Conservation (phyloP, 345 rosid genomes). For the Adansonia digitata region DNA sequence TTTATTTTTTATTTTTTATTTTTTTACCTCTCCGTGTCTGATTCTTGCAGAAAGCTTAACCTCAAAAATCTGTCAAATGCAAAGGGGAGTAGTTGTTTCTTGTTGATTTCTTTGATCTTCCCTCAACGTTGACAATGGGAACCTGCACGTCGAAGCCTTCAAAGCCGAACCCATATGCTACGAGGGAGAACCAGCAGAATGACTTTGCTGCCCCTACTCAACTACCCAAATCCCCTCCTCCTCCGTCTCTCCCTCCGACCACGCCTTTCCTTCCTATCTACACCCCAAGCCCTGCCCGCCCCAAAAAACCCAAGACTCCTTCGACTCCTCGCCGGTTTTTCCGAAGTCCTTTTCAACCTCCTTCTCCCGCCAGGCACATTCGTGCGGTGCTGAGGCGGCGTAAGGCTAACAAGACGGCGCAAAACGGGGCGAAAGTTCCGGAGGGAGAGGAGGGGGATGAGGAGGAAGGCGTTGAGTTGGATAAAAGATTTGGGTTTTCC, state of each 20-base stretch:
- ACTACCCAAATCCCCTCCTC: constrained; percentile 26
- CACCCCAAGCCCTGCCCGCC: constrained; percentile 69
- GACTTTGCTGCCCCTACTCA: constrained; percentile 30
- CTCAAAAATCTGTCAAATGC: constrained; percentile 11
- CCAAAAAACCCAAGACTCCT: constrained; percentile 43
- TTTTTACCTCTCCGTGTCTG: neutral
- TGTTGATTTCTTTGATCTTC: neutral
- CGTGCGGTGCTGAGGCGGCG: constrained; percentile 61
- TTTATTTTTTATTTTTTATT: neutral
- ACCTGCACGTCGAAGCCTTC: constrained; percentile 65
- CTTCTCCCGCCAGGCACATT: constrained; percentile 93
- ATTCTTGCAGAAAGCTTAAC: constrained; percentile 1
- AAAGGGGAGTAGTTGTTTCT: neutral
- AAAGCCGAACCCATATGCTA: constrained; percentile 62
- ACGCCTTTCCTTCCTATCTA: constrained; percentile 45
- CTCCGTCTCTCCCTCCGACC: constrained; percentile 21
- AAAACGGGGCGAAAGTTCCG: constrained; percentile 28
- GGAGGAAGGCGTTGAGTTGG: constrained; percentile 50
- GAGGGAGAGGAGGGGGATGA: constrained; percentile 42
- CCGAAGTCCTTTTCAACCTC: constrained; percentile 76
- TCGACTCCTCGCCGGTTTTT: constrained; percentile 69
- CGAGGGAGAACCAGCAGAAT: constrained; percentile 27
- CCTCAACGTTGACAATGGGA: constrained; percentile 42
- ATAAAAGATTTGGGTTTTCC: constrained; percentile 89
- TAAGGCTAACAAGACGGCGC: constrained; percentile 35